Conservation (phyloP, 306 rosid genomes). For the Leucaena leucocephala region DNA sequence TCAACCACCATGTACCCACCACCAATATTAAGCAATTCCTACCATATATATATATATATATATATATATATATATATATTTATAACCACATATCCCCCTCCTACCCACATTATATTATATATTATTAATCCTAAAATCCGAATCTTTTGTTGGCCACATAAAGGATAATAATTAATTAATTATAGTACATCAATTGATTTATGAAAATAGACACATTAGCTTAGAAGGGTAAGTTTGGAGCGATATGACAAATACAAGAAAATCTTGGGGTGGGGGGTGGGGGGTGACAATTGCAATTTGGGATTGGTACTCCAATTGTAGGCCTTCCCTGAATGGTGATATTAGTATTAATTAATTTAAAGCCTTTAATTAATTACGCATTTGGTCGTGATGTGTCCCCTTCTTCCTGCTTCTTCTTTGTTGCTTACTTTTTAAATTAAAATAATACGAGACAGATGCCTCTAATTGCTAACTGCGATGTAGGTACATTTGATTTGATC, state of each 20-base stretch:
- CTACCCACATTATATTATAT: background rate
- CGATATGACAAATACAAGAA: background rate
- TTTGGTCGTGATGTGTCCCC: constrained; percentile 33
- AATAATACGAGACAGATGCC: constrained; percentile 1
- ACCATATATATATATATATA: background rate
- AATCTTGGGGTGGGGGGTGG: too few species aligned
- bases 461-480: background rate
- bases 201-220: background rate
- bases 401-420: too few species aligned
- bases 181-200: background rate
- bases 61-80: too few species aligned
- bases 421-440: background rate
- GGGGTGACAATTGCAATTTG: constrained; percentile 24
- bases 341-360: background rate
- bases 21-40: background rate
- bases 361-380: constrained; percentile 31
- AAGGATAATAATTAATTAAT: background rate
- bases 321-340: constrained; percentile 1
- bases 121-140: background rate
- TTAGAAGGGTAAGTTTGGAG: background rate
- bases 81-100: background rate
- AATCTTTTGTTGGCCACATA: constrained; percentile 17
- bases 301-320: constrained; percentile 18
- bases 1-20: constrained; percentile 28
- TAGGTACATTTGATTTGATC: constrained; percentile 14